phyloP scores from a whole-genome alignment of 768 basidiomycete species.

The Tricholoma saponaceum region DNA sequence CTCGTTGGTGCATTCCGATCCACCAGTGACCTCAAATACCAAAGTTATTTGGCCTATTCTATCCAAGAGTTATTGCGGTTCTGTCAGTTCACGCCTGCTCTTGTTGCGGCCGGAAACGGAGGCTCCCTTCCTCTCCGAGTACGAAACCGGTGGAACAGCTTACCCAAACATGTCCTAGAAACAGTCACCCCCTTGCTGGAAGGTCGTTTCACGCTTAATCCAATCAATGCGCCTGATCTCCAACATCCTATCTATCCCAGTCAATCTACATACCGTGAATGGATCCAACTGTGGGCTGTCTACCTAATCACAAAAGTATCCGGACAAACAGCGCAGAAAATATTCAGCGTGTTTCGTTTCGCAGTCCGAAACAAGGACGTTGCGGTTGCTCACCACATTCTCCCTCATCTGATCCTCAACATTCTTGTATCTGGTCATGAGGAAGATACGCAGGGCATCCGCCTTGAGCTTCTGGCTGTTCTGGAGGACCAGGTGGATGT shows the following conservation, averaged over 20 bases:
- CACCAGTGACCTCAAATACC: conserved; percentile 91
- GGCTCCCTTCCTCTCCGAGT: conserved; percentile 58
- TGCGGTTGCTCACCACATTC: conserved; percentile 84
- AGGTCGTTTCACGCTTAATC: conserved; percentile 53
- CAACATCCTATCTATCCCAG: conserved; percentile 76
- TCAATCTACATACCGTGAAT: conserved; percentile 86
- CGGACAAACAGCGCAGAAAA: conserved; percentile 50
- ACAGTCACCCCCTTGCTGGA: conserved; percentile 83
- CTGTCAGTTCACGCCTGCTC: conserved; percentile 79
- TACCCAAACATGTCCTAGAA: conserved; percentile 83
- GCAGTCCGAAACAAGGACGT: conserved; percentile 87
- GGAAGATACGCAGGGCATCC: conserved; percentile 59
- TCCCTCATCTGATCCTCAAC: conserved; percentile 90
- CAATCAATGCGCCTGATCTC: conserved; percentile 32
- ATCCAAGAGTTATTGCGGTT: conserved; percentile 89
- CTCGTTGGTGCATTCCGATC: conserved; percentile 89
- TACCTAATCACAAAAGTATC: conserved; percentile 70
- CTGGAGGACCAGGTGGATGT: conserved; percentile 81
- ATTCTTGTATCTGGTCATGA: conserved; percentile 74
- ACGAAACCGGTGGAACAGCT: conserved; percentile 69
- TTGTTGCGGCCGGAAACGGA: conserved; percentile 52
- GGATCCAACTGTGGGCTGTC: conserved; percentile 88
- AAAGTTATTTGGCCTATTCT: conserved; percentile 82
- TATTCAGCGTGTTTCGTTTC: conserved; percentile 78
- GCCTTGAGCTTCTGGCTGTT: conserved; percentile 73